Base-by-base conservation (phyloP, 2,329 filamentous ascomycete genomes). In the Orbilia javanica region DNA sequence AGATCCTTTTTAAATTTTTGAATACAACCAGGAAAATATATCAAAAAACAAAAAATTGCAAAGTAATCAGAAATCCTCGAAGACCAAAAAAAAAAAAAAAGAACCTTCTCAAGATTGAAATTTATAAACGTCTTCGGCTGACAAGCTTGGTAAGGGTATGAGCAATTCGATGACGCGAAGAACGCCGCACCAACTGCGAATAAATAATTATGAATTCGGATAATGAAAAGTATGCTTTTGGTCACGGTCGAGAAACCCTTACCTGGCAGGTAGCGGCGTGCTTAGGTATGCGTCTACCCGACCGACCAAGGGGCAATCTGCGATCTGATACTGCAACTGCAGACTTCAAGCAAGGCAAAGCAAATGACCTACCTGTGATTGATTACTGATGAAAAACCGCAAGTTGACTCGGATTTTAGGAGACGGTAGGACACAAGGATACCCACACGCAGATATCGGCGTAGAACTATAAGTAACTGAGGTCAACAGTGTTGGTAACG, bases 81-180 rank as follows among this genome's bases (percentile, higher is more conserved):
- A 57, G n/a, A 4, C 29, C n/a, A n/a, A n/a, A n/a, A n/a, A n/a
- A n/a, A n/a, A n/a, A n/a, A n/a, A n/a, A n/a, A n/a, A n/a, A n/a
- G n/a, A n/a, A n/a, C 52, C 29, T 18, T 57, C 50, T 31, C 13
- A 15, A 13, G 15, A 11, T 31, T 25, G 7, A 13, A 7, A 11
- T 31, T 60, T 60, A 60, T 60, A 60, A 60, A 60, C 20, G 55
- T 25, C 42, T 64, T 15, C 39, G 52, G 62, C 70, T 74, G 50
- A 74, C 70, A 42, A 67, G 62, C 62, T n/a, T 27, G 25, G 25
- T 48, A 15, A 62, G 46, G 48, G 34, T 34, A 78, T 78, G 74
- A 78, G 74, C 74, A 78, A 78, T 78, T 57, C 63, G 74, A 78
- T 72, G 74, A 78, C 74, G 74, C 74, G 74, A 78, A 66, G n/a